Base-by-base conservation (phyloP, 495 filamentous ascomycete genomes). In the Aspergillus diversus region DNA sequence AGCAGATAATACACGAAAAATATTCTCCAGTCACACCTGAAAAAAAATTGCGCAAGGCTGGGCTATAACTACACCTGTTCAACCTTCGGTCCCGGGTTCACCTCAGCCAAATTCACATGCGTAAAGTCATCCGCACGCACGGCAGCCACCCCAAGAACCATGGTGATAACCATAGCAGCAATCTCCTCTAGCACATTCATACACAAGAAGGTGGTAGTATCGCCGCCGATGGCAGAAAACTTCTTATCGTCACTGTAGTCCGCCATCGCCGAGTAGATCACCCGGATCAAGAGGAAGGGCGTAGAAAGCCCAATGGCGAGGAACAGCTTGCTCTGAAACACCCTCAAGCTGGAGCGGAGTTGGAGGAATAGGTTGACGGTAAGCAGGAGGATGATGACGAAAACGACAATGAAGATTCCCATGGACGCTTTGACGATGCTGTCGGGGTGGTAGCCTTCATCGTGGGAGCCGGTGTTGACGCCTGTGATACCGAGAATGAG, bases 111-210 rank as follows among this genome's bases (percentile, higher is more conserved):
- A 27, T 27, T 27, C 21, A 27, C 21, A 27, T 27, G 21, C 2
- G 21, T 27, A 27, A 27, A 27, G 21, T 27, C 21, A 27, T 27
- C 21, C 21, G 21, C 21, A 27, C 21, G 21, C 4, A 71, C 63
- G 51, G 69, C 69, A 12, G 62, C 70, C 9, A 71, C 27, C 5
- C 67, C 71, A 31, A 70, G 53, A 4, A n/a, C 61, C 57, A 71
- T 60, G 31, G 55, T 46, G 15, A 73, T 33, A 9, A 37, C 49
- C 65, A 70, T 66, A 54, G 64, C 66, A 47, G 66, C 43, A 12
- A 74, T 74, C 47, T 74, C 70, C 57, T 74, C 72, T 56, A 74
- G 55, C n/a, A 74, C 70, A 65, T 32, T 42, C 72, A 74, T 74
- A 51, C 68, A 70, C 39, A 74, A 61, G 37, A 72, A 74, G 33